A percentile compares a stretch with the other conserved stretches of the same genome.
Conservation (phyloP, 345 rosid genomes). For the Xanthoceras sorbifolium region DNA sequence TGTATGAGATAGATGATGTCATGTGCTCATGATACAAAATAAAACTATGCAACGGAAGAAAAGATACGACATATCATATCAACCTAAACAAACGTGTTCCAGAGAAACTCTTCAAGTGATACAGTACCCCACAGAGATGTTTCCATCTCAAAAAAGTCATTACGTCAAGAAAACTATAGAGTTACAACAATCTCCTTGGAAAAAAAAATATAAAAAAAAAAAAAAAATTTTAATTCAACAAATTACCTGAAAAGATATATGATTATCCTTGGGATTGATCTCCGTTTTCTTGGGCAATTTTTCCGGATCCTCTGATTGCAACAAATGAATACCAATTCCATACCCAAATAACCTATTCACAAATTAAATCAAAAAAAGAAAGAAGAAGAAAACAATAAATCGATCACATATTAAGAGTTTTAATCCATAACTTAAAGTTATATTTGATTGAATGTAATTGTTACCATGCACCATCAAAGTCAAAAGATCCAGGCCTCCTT, state of each 20-base stretch:
- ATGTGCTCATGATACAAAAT: not conserved
- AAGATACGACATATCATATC: not conserved
- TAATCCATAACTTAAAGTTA: not conserved
- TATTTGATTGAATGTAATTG: not conserved
- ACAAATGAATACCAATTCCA: constrained; percentile 76
- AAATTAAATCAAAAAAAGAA: not conserved
- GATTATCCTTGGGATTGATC: constrained; percentile 89
- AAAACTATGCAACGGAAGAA: not conserved
- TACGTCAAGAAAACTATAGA: not conserved
- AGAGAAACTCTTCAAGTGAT: too few relatives aligned
- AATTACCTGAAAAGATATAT: constrained; percentile 84
- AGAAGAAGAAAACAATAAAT: not conserved
- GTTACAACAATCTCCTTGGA: too few relatives aligned
- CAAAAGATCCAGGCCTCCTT: constrained; percentile 81
- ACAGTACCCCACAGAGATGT: too few relatives aligned
- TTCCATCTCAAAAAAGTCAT: not conserved
- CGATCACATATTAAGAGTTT: too few relatives aligned
- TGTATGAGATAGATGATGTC: not conserved
- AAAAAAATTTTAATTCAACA: too few relatives aligned
- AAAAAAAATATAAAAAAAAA: too few relatives aligned
- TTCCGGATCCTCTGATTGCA: constrained; percentile 72
- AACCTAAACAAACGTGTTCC: too few relatives aligned
- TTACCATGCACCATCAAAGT: constrained; percentile 93
- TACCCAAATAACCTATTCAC: constrained; percentile 64
- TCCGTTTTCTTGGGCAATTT: constrained; percentile 53